Evolutionary conservation across 2,329 filamentous ascomycete species (phyloP), one percentile per base, ranked within the genome.

Genomic region (Fusarium sterilihyphosum): DNA sequence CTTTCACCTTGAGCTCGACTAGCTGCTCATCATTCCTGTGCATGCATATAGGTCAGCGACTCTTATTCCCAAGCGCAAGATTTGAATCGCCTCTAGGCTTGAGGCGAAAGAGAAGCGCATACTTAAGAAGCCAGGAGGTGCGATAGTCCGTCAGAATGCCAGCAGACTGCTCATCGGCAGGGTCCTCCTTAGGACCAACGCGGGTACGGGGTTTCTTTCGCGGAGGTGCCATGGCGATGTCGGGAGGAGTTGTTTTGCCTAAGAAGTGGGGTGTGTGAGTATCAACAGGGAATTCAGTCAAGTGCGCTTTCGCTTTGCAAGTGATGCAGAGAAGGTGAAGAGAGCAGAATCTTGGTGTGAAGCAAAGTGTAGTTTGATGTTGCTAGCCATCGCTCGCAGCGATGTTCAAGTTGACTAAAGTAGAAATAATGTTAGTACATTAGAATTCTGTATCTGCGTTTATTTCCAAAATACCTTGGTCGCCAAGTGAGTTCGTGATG

Each of bases 81-180:
- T 53, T 37, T 20, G 10, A 26, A 31, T 24, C 17, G 17, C 24
- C 31, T 29, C 41, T 37, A 24, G 18, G 29, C 50, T 53, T 24
- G n/a, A 64, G 31, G 38, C 6, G 16, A 57, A 40, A 29, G 11
- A 50, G 50, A 49, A 57, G 65, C 54, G 74, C 79, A 35, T 78
- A 83, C 82, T 79, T 80, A 13, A 82, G 65, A 6, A 82, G 78
- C 82, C 82, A 83, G 13, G 79, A 75, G 13, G 78, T 82, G 47
- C 81, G 80, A 71, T 71, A 74, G 64, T 83, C 81, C 3, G 77
- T 72, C 9, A 81, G 76, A 16, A 82, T 44, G 49, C 59, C 75
- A 33, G 76, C 59, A 17, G 80, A 78, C n/a, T 73, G 67, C 68
- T 61, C 60, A 65, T 73, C n/a, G 63, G 67, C 13, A 26, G 63